These are phyloP conservation scores for Mortierella polycephala DNA, from an alignment of 371 early-diverging fungal genomes.

Conservation along the genomic window DNA sequence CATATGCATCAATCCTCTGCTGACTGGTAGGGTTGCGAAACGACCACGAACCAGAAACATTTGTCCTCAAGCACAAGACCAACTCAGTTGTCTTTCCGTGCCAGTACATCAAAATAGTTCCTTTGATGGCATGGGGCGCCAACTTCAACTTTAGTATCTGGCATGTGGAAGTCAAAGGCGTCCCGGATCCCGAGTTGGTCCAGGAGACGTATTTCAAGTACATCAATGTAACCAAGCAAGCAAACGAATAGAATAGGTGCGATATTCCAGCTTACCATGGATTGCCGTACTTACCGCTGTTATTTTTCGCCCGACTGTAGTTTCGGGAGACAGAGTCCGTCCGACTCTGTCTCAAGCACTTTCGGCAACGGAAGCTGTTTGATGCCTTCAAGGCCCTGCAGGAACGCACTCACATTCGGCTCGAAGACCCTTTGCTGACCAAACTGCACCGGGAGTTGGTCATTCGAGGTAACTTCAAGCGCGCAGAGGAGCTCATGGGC, in stretches of 20 bases:
- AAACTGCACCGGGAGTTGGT: slow-evolving; percentile 78
- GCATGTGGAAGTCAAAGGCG: slow-evolving; percentile 91
- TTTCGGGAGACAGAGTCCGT: slow-evolving; percentile 83
- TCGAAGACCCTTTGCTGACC: slow-evolving; percentile 87
- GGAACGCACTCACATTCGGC: slow-evolving; percentile 65
- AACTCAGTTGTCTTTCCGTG: slow-evolving; percentile 81
- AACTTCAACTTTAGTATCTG: slow-evolving; percentile 97
- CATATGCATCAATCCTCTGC: not conserved
- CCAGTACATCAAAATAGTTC: slow-evolving; percentile 93
- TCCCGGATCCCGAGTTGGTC: slow-evolving; percentile 72
- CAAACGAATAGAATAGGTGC: not conserved
- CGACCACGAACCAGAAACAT: slow-evolving; percentile 91
- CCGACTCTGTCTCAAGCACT: slow-evolving; percentile 88
- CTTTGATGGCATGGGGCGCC: slow-evolving; percentile 89
- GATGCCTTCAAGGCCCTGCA: slow-evolving; percentile 79
- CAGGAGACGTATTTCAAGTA: slow-evolving; percentile 70
- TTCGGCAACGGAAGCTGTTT: slow-evolving; percentile 82
- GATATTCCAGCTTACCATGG: not conserved
- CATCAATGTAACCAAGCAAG: slow-evolving; percentile 64
- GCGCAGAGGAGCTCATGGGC: slow-evolving; percentile 74
- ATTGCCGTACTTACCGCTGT: not conserved
- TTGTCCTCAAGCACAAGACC: slow-evolving; percentile 76
- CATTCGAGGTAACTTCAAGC: slow-evolving; percentile 75
- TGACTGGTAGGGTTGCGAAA: slow-evolving; percentile 78
- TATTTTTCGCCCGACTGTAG: slow-evolving; percentile 33